Evolutionary conservation across 129 eudicot genomes (phyloP).

Genomic region (Helichrysum umbraculigerum): DNA sequence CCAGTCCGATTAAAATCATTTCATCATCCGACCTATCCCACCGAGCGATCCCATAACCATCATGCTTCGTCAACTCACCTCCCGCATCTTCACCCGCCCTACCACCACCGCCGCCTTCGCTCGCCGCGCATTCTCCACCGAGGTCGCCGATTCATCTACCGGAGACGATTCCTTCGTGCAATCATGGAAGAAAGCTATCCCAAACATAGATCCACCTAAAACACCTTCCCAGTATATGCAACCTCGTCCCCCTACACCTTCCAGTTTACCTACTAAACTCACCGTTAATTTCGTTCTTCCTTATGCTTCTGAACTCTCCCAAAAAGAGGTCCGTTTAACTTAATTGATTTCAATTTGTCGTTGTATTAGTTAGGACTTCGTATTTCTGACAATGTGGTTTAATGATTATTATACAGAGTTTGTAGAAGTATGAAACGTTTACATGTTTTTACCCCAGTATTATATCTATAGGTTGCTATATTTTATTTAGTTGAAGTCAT

Average conservation of each 20-base stretch:
- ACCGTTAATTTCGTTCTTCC: slow-evolving; percentile 82
- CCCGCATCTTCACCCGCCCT: slow-evolving; percentile 47
- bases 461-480: background rate
- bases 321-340: slow-evolving; percentile 47
- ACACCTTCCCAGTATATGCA: slow-evolving; percentile 63
- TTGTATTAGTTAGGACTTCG: slow-evolving; percentile 19
- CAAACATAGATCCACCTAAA: slow-evolving; percentile 73
- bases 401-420: no score
- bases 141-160: slow-evolving; percentile 39
- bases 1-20: slow-evolving; percentile 3
- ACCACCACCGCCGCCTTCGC: slow-evolving; percentile 31
- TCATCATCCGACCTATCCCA: slow-evolving; percentile 34
- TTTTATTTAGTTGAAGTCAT: background rate
- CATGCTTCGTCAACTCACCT: slow-evolving; percentile 60
- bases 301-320: slow-evolving; percentile 52
- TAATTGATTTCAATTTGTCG: background rate
- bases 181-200: slow-evolving; percentile 61
- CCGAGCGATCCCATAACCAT: slow-evolving; percentile 50
- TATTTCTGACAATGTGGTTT: background rate
- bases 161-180: slow-evolving; percentile 44
- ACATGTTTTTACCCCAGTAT: no score
- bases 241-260: slow-evolving; percentile 65
- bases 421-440: background rate
- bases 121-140: slow-evolving; percentile 45
- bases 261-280: slow-evolving; percentile 71